Evolutionary conservation across 345 rosid species (phyloP), one percentile per base, ranked within the genome.

Genomic region (Sisymbrium altissimum): DNA sequence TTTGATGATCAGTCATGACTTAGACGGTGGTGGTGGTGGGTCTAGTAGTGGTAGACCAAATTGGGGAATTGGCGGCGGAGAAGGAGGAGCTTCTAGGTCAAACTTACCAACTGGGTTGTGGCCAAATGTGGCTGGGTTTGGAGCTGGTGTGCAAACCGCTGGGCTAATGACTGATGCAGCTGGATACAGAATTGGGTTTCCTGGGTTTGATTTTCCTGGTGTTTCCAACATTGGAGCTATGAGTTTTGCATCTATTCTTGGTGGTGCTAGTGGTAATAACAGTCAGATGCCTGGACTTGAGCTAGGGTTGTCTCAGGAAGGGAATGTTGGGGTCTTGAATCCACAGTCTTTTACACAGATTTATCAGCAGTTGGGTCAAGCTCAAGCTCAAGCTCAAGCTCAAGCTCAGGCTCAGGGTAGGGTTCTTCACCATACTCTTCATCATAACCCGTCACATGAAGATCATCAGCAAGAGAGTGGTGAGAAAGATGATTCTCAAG

Each of bases 351-450:
- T 88, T 75, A 76, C 66, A 74, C 97, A 87, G 84, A 81, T 93
- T 75, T 93, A 93, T 85, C 98, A 93, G 81, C 98, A 93, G 83
- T 87, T 89, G 86, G 84, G 90, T 43, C 96, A 91, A 52, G 87
- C 80, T 60, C 67, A 69, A 1, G 63, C 67, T 53, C 75, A 70
- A 0, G 49, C 38, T 57, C 74, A 70, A 0, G 65, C 64, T 69
- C 73, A 57, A 0, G 66, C 25, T 71, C 57, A 52, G 1, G 61
- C 60, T 35, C 63, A 74, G 12, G 73, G 70, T 61, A 85, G 87
- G 76, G 71, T 79, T 73, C 86, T 82, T 8, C 90, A 81, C 7
- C 81, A 76, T 44, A 74, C 76, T 49, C 88, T 81, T 3, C 88
- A 80, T 17, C 82, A 79, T 52, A 72, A 75, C 45, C 74, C 63